phyloP scores from a whole-genome alignment of 73 alveolate species.

The Paramecium sonneborni region DNA sequence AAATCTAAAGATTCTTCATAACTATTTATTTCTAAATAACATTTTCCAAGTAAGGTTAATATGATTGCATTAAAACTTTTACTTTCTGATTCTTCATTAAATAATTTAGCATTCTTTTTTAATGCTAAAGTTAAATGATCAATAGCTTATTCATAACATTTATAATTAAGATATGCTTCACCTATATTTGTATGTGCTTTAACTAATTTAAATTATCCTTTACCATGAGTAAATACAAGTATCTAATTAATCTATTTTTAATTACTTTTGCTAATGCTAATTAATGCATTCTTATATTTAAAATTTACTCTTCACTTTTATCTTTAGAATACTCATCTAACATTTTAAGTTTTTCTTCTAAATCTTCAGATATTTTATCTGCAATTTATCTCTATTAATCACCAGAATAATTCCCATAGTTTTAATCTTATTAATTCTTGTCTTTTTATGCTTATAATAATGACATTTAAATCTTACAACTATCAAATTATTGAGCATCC shows the following conservation, averaged over 20 bases:
- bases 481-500: not conserved
- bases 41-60: conserved; percentile 87
- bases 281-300: conserved; percentile 80
- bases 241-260: conserved; percentile 9
- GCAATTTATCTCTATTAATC: conserved; percentile 64
- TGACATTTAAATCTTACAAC: not conserved
- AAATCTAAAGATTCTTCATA: conserved; percentile 83
- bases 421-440: not conserved
- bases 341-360: conserved; percentile 79
- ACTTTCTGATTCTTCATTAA: conserved; percentile 80
- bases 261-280: conserved; percentile 80
- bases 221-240: conserved; percentile 83
- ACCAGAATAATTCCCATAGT: not conserved
- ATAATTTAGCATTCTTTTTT: conserved; percentile 82
- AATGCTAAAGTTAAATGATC: conserved; percentile 91
- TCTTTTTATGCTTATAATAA: not conserved
- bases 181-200: conserved; percentile 87
- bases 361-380: conserved; percentile 83
- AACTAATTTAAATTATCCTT: conserved; percentile 77
- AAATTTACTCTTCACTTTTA: conserved; percentile 72
- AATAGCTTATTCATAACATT: conserved; percentile 89
- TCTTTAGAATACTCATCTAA: conserved; percentile 73
- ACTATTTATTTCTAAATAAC: conserved; percentile 87
- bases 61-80: conserved; percentile 83
- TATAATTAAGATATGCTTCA: conserved; percentile 82